A percentile compares a stretch with the other conserved stretches of the same genome.
Evolutionary conservation across 2,329 filamentous ascomycete genomes (phyloP).

Genomic region (Hymenoscyphus albidus): DNA sequence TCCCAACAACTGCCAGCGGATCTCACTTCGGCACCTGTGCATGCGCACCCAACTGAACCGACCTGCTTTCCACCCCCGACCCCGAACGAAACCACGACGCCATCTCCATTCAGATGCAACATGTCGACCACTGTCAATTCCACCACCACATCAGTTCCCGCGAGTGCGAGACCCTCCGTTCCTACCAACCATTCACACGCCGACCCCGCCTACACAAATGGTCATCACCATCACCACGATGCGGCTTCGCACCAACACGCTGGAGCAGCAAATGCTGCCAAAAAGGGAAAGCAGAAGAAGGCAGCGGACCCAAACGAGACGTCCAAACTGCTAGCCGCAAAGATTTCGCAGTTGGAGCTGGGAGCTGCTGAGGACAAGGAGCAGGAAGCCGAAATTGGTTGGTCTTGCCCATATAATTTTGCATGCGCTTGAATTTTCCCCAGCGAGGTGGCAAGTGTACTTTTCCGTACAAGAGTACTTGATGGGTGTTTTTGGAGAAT

Average conservation of each 20-base stretch:
- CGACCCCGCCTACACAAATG: constrained; percentile 33
- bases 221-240: constrained; percentile 40
- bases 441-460: constrained; percentile 9
- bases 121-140: constrained; percentile 37
- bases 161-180: constrained; percentile 30
- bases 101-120: constrained; percentile 15
- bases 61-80: constrained; percentile 9
- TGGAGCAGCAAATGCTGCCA: constrained; percentile 52
- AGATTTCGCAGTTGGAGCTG: constrained; percentile 92
- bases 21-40: constrained; percentile 2
- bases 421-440: constrained; percentile 10
- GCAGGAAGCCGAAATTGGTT: constrained; percentile 93
- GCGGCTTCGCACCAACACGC: constrained; percentile 40
- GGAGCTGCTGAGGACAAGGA: constrained; percentile 92
- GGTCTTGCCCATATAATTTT: constrained; percentile 37
- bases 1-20: background rate
- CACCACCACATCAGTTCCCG: constrained; percentile 38
- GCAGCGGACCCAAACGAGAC: constrained; percentile 80
- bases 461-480: background rate
- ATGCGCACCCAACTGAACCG: constrained; percentile 13
- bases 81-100: constrained; percentile 10
- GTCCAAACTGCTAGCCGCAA: constrained; percentile 83
- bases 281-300: constrained; percentile 85
- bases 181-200: constrained; percentile 29
- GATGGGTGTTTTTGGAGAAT: background rate